A percentile compares a stretch with the other conserved stretches of the same genome.
Conservation (phyloP, 164 flowering plant species). For the Stephania cephalantha region DNA sequence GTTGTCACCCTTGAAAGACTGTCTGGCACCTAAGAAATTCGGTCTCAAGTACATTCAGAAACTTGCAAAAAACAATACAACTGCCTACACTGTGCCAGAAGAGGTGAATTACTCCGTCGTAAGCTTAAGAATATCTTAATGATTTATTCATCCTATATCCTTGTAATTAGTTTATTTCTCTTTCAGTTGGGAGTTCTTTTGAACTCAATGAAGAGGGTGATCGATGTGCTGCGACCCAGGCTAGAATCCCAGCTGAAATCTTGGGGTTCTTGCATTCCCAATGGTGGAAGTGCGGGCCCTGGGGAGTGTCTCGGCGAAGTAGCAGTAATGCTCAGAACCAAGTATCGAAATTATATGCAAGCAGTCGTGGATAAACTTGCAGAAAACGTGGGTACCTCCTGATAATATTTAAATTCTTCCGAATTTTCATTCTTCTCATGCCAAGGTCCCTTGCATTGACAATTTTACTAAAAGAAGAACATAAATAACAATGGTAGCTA, state of each 20-base stretch:
- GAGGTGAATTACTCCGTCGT: conserved; percentile 43
- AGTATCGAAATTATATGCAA: conserved; percentile 81
- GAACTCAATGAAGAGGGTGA: conserved; percentile 90
- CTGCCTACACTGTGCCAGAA: conserved; percentile 55
- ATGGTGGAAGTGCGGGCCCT: conserved; percentile 54
- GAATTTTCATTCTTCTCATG: too few relatives aligned
- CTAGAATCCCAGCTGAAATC: conserved; percentile 69
- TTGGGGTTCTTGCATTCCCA: conserved; percentile 81
- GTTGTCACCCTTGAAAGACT: conserved; percentile 79
- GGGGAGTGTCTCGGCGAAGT: conserved; percentile 93
- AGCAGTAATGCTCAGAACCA: conserved; percentile 84
- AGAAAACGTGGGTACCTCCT: conserved; percentile 66
- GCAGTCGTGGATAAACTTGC: conserved; percentile 82
- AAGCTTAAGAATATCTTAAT: background rate
- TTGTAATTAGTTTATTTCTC: conserved; percentile 11
- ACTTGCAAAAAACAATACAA: conserved; percentile 58
- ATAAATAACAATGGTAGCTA: too few relatives aligned
- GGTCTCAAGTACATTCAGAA: conserved; percentile 89
- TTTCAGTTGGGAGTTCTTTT: conserved; percentile 76
- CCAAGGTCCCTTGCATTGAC: too few relatives aligned
- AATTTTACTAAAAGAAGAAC: too few relatives aligned
- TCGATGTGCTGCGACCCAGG: conserved; percentile 77
- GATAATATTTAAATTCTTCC: background rate
- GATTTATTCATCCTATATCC: conserved; percentile 2
- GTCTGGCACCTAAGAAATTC: conserved; percentile 62